Base-by-base conservation (phyloP, 1,139 yeast species). In the Candida gigantensis region DNA sequence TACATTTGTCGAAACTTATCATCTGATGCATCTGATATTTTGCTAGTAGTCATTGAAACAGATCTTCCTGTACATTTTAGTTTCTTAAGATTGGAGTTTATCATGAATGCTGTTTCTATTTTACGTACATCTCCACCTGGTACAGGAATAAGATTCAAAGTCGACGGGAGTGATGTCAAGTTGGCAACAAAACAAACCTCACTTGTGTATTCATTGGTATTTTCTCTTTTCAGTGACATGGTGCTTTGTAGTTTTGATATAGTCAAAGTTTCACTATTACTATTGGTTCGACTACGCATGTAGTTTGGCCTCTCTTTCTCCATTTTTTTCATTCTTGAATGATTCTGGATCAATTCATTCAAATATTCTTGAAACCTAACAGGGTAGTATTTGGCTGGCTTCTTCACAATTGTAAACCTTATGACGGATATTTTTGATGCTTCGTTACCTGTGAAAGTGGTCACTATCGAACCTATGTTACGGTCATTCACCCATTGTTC, bases 401-500 rank as follows among this genome's bases (percentile, higher is more conserved):
- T 67, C 24, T 85, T 85, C 8, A 83, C 55, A 1, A 77, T 62
- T 12, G 75, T 72, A 25, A 92, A 70, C 42, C 77, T 74, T 11
- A 78, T 74, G 2, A 83, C 95, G 6, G 69, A 59, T 1, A 88
- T 74, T 28, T 65, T 64, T 47, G 88, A 86, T 18, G 69, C 68
- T 7, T 76, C 59, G 52, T 88, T 86, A 2, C 97, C 97, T 0
- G 97, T 90, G 54, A 77, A 92, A 0, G 94, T 79, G 1, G 92
- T 79, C 17, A 90, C 83, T 6, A 85, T 72, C 0, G 83, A 71
- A 24, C 87, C 81, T 15, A 80, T 65, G 37, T 75, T 72, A 27
- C 97, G 67, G 40, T 81, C 81, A 28, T 84, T 74, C 3, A 86
- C 83, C 97, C 98, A 92, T 58, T 90, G 97, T 55, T 92, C 97